These are phyloP conservation scores for Venturia effusa DNA, from an alignment of 2,329 filamentous ascomycete genomes.

Conservation along the genomic window DNA sequence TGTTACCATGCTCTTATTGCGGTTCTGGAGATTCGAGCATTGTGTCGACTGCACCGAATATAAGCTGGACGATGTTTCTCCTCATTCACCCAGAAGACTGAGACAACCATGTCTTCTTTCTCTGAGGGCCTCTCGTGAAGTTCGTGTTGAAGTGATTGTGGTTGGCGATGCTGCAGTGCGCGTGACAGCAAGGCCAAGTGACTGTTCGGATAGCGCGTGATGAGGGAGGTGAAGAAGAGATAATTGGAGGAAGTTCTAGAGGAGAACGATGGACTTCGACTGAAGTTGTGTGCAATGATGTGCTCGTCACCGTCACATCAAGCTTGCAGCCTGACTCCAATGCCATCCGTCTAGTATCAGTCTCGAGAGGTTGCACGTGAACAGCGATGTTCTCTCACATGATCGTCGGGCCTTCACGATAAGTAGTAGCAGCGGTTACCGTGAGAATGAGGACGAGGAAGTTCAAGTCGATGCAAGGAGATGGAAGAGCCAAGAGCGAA, in stretches of 20 bases:
- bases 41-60: no score
- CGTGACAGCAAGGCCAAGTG: not conserved
- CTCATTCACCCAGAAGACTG: not conserved
- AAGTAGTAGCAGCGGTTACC: not conserved
- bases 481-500: no score
- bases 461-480: not conserved
- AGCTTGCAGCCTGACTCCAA: not conserved
- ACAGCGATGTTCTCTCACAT: no score
- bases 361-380: no score
- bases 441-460: not conserved
- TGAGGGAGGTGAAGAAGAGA: not conserved
- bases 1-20: no score
- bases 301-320: not conserved
- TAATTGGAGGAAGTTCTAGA: not conserved
- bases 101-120: not conserved
- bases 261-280: not conserved
- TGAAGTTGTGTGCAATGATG: not conserved
- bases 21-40: no score
- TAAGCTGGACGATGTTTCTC: no score
- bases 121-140: not conserved
- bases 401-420: no score
- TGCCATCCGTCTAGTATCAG: not conserved
- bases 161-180: not conserved
- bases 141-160: not conserved
- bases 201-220: not conserved